Percentiles rank a stretch among this genome's conserved stretches.
Evolutionary conservation across 1,284 basidiomycete species (phyloP).

Genomic region (Ceratobasidium sp.): DNA sequence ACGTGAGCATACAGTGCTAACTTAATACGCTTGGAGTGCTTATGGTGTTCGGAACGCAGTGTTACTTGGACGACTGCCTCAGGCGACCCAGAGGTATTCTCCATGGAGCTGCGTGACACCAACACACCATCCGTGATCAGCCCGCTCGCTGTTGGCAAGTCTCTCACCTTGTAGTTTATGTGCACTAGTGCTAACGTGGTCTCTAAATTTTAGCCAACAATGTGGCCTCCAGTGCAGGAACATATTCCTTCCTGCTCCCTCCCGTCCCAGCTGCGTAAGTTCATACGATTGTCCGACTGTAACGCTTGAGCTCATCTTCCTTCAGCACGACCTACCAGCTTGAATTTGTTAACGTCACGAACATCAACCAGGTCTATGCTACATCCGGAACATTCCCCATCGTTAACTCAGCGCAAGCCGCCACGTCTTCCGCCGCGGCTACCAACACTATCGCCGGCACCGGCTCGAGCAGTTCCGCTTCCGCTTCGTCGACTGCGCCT

Average conservation of each 20-base stretch:
- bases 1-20: constrained; percentile 10
- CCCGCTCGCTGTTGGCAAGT: constrained; percentile 36
- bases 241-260: constrained; percentile 32
- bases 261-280: constrained; percentile 37
- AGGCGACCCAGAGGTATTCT: constrained; percentile 36
- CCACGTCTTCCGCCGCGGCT: constrained; percentile 12
- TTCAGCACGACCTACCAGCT: constrained; percentile 25
- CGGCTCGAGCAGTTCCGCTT: neutral
- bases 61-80: constrained; percentile 16
- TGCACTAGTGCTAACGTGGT: neutral
- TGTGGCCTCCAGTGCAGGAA: neutral
- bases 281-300: neutral
- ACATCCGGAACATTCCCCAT: constrained; percentile 32
- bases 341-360: constrained; percentile 40
- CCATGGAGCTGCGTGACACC: constrained; percentile 36
- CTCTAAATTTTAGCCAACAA: constrained; percentile 24
- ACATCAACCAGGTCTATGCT: constrained; percentile 42
- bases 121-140: constrained; percentile 44
- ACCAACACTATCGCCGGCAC: neutral
- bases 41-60: neutral
- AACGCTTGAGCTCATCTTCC: neutral
- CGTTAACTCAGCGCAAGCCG: constrained; percentile 15
- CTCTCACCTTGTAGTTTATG: neutral
- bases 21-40: neutral
- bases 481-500: constrained; percentile 11